phyloP scores from a whole-genome alignment of 2,329 filamentous ascomycete genomes.

The Zalaria sp. region DNA sequence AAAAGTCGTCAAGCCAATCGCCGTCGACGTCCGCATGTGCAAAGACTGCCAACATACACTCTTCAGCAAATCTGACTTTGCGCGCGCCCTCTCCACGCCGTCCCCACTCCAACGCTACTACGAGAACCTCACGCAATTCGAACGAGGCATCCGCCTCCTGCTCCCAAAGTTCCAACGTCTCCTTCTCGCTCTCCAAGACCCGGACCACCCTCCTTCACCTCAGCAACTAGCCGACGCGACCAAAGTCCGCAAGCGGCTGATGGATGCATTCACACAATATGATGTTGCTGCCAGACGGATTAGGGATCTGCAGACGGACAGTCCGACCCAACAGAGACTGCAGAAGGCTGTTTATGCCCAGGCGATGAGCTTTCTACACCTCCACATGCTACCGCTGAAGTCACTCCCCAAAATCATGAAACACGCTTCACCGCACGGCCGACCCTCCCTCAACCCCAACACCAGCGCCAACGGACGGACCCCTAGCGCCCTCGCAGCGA shows the following conservation, averaged over 20 bases:
- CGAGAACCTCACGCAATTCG: conserved; percentile 72
- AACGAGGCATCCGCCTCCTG: conserved; percentile 69
- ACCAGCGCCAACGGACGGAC: conserved; percentile 17
- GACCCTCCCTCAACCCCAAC: conserved; percentile 11
- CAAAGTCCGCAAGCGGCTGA: conserved; percentile 78
- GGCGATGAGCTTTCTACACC: conserved; percentile 69
- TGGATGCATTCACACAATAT: conserved; percentile 81
- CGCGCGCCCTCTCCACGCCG: conserved; percentile 50
- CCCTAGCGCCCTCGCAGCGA: conserved; percentile 32
- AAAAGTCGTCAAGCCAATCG: conserved; percentile 40
- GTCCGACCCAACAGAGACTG: conserved; percentile 55
- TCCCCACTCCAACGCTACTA: conserved; percentile 69
- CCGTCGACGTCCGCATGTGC: conserved; percentile 80
- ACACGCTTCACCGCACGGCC: conserved; percentile 41
- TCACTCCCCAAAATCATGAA: conserved; percentile 32
- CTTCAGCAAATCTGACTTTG: conserved; percentile 65
- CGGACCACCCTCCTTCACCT: conserved; percentile 48
- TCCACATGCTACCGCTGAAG: conserved; percentile 78
- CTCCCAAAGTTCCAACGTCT: conserved; percentile 75
- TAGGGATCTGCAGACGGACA: conserved; percentile 61
- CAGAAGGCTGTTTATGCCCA: conserved; percentile 74
- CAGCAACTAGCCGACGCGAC: conserved; percentile 71
- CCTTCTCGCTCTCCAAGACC: conserved; percentile 58
- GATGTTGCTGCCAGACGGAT: conserved; percentile 69
- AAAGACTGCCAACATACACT: conserved; percentile 66